phyloP scores from a whole-genome alignment of 169 alveolate genomes.

The Theileria orientalis region DNA sequence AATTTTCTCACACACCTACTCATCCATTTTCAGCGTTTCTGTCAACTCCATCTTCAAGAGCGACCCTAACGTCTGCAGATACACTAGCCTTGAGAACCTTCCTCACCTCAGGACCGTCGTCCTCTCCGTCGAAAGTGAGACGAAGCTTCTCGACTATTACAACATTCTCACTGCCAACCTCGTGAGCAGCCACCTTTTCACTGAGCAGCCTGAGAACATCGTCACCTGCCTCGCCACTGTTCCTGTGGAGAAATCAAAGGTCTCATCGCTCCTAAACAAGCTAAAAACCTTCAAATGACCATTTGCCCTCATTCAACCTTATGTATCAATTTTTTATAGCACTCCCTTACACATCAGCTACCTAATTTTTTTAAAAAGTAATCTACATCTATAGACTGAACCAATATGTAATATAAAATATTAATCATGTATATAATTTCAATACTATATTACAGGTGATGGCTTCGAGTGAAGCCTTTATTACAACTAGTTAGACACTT shows the following conservation, averaged over 20 bases:
- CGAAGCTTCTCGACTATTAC: constrained; percentile 39
- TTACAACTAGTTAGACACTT: constrained; percentile 29
- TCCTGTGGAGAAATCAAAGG: constrained; percentile 54
- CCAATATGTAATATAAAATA: neutral
- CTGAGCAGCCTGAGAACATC: constrained; percentile 65
- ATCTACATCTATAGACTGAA: neutral
- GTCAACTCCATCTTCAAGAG: constrained; percentile 53
- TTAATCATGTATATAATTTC: neutral
- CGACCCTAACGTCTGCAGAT: constrained; percentile 49
- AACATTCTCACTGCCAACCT: constrained; percentile 33
- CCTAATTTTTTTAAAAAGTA: neutral
- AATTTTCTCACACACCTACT: neutral
- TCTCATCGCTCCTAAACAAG: constrained; percentile 60
- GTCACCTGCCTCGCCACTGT: constrained; percentile 61
- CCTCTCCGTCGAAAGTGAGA: constrained; percentile 35
- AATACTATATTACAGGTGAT: constrained; percentile 33
- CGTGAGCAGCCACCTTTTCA: constrained; percentile 57
- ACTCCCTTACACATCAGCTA: neutral
- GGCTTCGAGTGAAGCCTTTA: constrained; percentile 85
- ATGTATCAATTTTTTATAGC: neutral
- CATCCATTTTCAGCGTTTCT: constrained; percentile 39
- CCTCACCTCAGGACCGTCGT: constrained; percentile 65
- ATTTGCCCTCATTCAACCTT: no score
- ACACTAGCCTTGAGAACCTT: constrained; percentile 55
- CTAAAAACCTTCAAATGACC: constrained; percentile 46